Evolutionary conservation across 2,329 filamentous ascomycete species (phyloP).

Genomic region (Talaromyces sp.): DNA sequence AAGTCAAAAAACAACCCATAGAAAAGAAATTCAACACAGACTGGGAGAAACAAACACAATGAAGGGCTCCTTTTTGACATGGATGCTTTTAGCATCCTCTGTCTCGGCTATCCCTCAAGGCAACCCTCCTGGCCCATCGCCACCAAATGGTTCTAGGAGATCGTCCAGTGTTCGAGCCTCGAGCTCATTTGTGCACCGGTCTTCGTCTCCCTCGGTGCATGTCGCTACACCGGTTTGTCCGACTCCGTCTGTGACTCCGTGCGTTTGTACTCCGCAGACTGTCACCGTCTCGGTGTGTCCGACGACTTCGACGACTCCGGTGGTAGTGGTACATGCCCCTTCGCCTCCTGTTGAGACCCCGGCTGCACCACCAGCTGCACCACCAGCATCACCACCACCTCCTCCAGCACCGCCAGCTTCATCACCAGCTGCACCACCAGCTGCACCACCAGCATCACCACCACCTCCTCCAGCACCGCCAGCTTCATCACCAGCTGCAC

Average conservation of each 20-base stretch:
- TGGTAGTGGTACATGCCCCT: neutral
- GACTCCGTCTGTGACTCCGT: neutral
- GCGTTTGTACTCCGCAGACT: neutral
- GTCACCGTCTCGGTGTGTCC: neutral
- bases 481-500: too few relatives aligned
- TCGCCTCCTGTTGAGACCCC: neutral
- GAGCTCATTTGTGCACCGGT: neutral
- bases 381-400: too few relatives aligned
- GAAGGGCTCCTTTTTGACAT: neutral
- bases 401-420: too few relatives aligned
- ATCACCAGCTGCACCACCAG: too few relatives aligned
- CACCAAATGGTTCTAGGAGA: neutral
- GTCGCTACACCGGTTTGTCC: neutral
- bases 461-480: too few relatives aligned
- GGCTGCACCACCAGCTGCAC: neutral
- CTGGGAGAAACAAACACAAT: neutral
- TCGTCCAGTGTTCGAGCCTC: neutral
- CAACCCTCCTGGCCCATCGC: neutral
- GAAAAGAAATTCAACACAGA: neutral
- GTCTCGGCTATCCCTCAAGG: constrained; percentile 6
- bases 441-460: neutral
- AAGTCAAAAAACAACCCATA: neutral
- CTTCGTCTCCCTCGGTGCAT: neutral
- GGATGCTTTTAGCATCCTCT: constrained; percentile 4
- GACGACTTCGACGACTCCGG: neutral